Base-by-base conservation (phyloP, 2,329 filamentous ascomycete species). In the Thelonectria olida region DNA sequence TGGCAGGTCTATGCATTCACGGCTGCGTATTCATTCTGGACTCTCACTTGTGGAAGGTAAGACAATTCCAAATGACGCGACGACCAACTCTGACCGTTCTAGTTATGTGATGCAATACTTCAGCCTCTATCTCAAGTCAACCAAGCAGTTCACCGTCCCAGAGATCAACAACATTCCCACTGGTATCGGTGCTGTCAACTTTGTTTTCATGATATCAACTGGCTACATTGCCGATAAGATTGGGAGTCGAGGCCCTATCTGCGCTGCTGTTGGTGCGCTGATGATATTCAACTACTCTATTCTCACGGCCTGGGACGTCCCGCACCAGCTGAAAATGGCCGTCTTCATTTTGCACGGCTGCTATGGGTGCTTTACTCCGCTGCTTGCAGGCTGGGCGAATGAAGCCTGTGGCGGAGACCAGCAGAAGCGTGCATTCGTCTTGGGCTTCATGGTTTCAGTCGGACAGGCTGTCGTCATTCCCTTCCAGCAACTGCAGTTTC, bases 81-180 rank as follows among this genome's bases (percentile, higher is more conserved):
- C 41, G 49, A 42, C 57, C 23, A 17, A 9, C 23, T 7, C 53
- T 55, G 19, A 55, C 53, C 3, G 12, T 7, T 3, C 17, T 23
- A 75, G 70, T 4, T 78, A 78, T 59, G 71, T 78, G 23, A 77
- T 81, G 60, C 79, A 80, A 47, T 79, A 75, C 62, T 81, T 80
- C 56, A 67, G 73, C 1, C 68, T 81, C 1, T 81, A 79, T 71
- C 73, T 81, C 41, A 78, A 78, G 54, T 65, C 73, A 2, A 76
- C 73, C 0, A 61, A 63, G n/a, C 12, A 50, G 15, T 80, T 78
- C 66, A 72, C 73, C 0, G 69, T 80, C 2, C 74, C 75, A 1
- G 66, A 81, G 63, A 76, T 81, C 72, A 82, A 82, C 71, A 81
- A 79, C 64, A 81, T 81, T 31, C 79, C 80, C 2, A 82, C 80